A percentile compares a stretch with the other conserved stretches of the same genome.
Conservation (phyloP, 495 filamentous ascomycete genomes). For the Aspergillus homomorphus region DNA sequence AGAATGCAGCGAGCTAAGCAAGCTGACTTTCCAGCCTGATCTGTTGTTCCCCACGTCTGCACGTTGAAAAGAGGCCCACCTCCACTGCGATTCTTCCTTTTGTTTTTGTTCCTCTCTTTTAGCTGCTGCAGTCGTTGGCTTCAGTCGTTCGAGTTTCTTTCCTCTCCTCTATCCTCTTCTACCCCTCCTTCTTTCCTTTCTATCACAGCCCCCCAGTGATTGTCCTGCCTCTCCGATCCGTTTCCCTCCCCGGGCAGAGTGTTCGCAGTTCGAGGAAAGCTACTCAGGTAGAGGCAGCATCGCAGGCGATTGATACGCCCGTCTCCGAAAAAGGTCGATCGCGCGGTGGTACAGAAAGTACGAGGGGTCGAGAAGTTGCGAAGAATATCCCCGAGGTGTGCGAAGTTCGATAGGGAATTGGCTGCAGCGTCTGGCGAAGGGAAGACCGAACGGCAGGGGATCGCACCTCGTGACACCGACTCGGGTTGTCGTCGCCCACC, state of each 20-base stretch:
- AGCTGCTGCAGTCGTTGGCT: slow-evolving; percentile 1
- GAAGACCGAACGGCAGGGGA: slow-evolving; percentile 2
- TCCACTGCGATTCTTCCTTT: slow-evolving; percentile 11
- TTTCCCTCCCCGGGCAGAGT: too few relatives aligned
- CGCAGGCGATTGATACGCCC: background rate
- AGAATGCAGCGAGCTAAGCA: slow-evolving; percentile 19
- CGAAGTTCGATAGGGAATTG: background rate
- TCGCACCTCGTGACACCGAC: slow-evolving; percentile 4
- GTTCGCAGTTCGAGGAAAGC: background rate
- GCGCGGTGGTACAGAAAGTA: slow-evolving; percentile 3
- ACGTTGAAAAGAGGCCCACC: slow-evolving; percentile 25
- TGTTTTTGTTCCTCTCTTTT: background rate
- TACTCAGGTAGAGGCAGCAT: background rate
- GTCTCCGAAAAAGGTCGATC: background rate
- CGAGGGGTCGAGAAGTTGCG: background rate
- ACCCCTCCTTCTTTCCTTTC: background rate
- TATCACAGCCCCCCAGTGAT: background rate
- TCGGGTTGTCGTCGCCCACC: slow-evolving; percentile 2
- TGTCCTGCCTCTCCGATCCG: background rate
- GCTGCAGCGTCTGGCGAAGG: slow-evolving; percentile 1
- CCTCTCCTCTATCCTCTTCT: background rate
- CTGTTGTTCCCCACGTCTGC: slow-evolving; percentile 18
- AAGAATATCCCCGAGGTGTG: slow-evolving; percentile 3
- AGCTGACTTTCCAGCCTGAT: slow-evolving; percentile 13
- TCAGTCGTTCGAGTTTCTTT: background rate